phyloP scores from a whole-genome alignment of 1,284 basidiomycete genomes.

The Ceratobasidium sp. region DNA sequence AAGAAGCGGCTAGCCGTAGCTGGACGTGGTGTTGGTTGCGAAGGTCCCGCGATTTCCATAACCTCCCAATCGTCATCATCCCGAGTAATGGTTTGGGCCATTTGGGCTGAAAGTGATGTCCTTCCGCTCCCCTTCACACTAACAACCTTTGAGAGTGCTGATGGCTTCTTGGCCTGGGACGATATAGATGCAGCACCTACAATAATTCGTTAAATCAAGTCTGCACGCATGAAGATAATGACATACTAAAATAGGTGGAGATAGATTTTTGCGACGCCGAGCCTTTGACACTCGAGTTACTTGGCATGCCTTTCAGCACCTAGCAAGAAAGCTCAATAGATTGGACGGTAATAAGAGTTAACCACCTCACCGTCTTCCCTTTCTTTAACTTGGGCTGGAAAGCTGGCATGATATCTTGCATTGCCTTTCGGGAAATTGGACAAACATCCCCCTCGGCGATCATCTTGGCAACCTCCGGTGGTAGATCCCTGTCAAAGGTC shows the following conservation, averaged over 20 bases:
- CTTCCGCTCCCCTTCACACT: slow-evolving; percentile 41
- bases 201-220: slow-evolving; percentile 21
- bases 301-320: slow-evolving; percentile 65
- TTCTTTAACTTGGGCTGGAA: slow-evolving; percentile 68
- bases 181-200: slow-evolving; percentile 50
- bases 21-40: slow-evolving; percentile 3
- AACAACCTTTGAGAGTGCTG: slow-evolving; percentile 9
- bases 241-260: slow-evolving; percentile 41
- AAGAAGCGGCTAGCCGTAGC: slow-evolving; percentile 45
- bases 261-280: slow-evolving; percentile 48
- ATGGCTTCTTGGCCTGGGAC: slow-evolving; percentile 34
- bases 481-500: slow-evolving; percentile 43
- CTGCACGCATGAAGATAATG: neutral
- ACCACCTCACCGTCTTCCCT: slow-evolving; percentile 54
- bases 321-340: slow-evolving; percentile 54
- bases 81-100: slow-evolving; percentile 13
- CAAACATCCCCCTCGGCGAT: slow-evolving; percentile 84
- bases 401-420: slow-evolving; percentile 83
- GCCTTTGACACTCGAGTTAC: slow-evolving; percentile 63
- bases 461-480: slow-evolving; percentile 59
- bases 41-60: slow-evolving; percentile 35
- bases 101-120: slow-evolving; percentile 33
- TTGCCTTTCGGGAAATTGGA: slow-evolving; percentile 78
- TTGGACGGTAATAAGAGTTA: slow-evolving; percentile 53
- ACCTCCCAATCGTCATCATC: slow-evolving; percentile 44